A percentile compares a stretch with the other conserved stretches of the same genome.
Conservation (phyloP, 495 filamentous ascomycete species). For the Rhypophila decipiens region DNA sequence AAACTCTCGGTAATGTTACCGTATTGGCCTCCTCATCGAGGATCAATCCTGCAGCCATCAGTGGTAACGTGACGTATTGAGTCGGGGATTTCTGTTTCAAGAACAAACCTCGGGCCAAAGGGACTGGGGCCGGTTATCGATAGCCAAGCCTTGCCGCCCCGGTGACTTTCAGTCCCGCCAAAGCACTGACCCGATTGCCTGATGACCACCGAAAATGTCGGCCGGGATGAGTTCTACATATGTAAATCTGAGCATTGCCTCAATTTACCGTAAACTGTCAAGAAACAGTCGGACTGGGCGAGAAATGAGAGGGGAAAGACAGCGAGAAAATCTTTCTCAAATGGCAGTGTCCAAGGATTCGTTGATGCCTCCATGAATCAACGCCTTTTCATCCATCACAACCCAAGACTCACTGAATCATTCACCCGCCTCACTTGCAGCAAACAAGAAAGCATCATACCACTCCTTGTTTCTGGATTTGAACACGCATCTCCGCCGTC, state of each 20-base stretch:
- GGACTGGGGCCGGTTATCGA: conserved; percentile 2
- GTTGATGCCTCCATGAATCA: conserved; percentile 17
- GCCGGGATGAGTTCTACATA: conserved; percentile 34
- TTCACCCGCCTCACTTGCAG: no score
- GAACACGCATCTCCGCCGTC: background rate
- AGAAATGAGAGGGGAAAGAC: background rate
- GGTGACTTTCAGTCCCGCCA: background rate
- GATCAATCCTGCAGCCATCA: no score
- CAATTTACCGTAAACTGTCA: conserved; percentile 12
- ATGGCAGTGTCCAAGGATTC: conserved; percentile 18
- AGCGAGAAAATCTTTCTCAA: conserved; percentile 9
- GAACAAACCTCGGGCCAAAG: conserved; percentile 14
- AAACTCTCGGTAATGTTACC: no score
- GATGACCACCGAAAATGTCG: conserved; percentile 7
- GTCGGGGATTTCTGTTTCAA: background rate
- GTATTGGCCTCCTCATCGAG: no score
- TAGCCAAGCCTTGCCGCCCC: background rate
- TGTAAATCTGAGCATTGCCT: conserved; percentile 33
- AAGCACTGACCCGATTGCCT: conserved; percentile 7
- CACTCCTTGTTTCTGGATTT: background rate
- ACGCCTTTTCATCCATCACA: background rate
- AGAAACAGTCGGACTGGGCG: conserved; percentile 9
- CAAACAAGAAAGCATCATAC: no score
- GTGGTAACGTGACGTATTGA: no score
- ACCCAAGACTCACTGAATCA: no score